Evolutionary conservation across 2,329 filamentous ascomycete genomes (phyloP).

Genomic region (Pyrenochaeta sp.): DNA sequence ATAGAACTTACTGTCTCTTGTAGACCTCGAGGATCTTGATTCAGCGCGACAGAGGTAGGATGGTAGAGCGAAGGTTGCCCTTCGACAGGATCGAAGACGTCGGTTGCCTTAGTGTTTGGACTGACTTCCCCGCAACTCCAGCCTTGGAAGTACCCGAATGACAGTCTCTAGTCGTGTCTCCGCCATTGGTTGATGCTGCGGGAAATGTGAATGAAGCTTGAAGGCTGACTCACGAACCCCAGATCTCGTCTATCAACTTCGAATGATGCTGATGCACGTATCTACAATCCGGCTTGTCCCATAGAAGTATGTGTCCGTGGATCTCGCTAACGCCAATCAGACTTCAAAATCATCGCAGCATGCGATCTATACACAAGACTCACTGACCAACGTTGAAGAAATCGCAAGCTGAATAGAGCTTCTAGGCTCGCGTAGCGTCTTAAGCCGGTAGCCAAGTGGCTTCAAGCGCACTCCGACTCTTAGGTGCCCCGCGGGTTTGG

Average conservation of each 20-base stretch:
- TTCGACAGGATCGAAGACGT: too few relatives aligned
- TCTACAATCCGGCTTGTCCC: not conserved
- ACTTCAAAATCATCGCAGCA: not conserved
- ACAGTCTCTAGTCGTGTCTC: not conserved
- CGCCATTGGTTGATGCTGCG: not conserved
- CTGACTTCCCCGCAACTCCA: too few relatives aligned
- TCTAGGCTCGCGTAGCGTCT: not conserved
- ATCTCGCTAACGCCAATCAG: not conserved
- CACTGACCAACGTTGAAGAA: not conserved
- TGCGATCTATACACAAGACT: not conserved
- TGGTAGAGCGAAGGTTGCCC: too few relatives aligned
- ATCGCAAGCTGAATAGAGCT: not conserved
- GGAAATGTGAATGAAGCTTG: not conserved
- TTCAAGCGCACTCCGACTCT: not conserved
- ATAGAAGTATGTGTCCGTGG: not conserved
- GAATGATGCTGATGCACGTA: not conserved
- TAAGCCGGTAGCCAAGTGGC: not conserved
- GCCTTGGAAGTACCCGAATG: not conserved
- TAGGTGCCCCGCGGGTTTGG: not conserved
- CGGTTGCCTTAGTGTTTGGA: too few relatives aligned
- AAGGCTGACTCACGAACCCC: not conserved
- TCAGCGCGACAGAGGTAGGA: too few relatives aligned
- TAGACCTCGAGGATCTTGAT: not conserved
- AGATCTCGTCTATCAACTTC: not conserved
- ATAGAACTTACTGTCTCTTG: not conserved